These are phyloP conservation scores for Pogostemon cablin DNA, from an alignment of 257 asterid genomes.

Conservation along the genomic window DNA sequence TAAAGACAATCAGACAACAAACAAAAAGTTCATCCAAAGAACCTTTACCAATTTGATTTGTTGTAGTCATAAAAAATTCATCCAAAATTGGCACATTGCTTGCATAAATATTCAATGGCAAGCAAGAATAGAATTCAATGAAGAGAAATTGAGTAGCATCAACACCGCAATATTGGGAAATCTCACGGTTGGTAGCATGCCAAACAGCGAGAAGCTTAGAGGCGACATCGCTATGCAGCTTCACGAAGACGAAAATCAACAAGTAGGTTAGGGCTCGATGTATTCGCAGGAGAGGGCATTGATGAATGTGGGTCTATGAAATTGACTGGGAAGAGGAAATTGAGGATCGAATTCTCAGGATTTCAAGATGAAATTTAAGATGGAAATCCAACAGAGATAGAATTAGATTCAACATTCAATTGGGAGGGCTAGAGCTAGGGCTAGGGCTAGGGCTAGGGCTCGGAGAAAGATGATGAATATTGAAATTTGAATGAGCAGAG, in stretches of 20 bases:
- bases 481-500: neutral
- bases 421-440: conserved; percentile 33
- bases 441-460: conserved; percentile 37
- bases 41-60: conserved; percentile 77
- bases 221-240: conserved; percentile 80
- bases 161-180: conserved; percentile 93
- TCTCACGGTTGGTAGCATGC: conserved; percentile 92
- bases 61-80: conserved; percentile 85
- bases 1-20: conserved; percentile 71
- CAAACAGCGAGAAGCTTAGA: conserved; percentile 68
- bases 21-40: conserved; percentile 94
- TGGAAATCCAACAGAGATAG: conserved; percentile 23
- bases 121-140: conserved; percentile 75
- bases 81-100: conserved; percentile 74
- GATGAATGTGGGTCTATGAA: conserved; percentile 45
- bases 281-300: conserved; percentile 41
- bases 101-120: conserved; percentile 70
- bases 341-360: conserved; percentile 31
- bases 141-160: conserved; percentile 94
- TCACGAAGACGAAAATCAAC: conserved; percentile 77
- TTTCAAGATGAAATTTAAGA: conserved; percentile 18
- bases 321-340: conserved; percentile 19
- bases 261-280: conserved; percentile 72
- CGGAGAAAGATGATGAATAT: conserved; percentile 38
- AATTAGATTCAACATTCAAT: conserved; percentile 26